phyloP scores from a whole-genome alignment of 371 early-diverging fungal genomes.

The Mucor circinelloides region DNA sequence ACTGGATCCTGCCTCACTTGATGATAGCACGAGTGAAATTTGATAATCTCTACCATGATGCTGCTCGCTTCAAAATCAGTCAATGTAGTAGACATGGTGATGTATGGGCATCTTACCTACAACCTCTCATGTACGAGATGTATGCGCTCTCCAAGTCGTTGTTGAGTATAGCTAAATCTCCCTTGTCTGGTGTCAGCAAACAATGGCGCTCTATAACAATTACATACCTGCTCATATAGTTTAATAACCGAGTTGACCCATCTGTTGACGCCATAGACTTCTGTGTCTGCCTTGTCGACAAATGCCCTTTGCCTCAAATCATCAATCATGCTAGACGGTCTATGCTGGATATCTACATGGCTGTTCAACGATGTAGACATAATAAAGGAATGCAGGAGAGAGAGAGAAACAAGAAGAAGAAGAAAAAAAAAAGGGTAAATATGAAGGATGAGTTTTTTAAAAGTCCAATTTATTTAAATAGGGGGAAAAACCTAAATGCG shows the following conservation, averaged over 20 bases:
- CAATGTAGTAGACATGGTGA: too few relatives aligned
- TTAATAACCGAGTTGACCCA: constrained; percentile 21
- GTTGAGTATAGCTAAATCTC: constrained; percentile 18
- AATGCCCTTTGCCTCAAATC: constrained; percentile 24
- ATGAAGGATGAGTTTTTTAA: neutral
- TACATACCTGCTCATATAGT: constrained; percentile 19
- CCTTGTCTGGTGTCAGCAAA: constrained; percentile 7
- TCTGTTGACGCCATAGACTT: constrained; percentile 11
- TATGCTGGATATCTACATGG: neutral
- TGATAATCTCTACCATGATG: constrained; percentile 30
- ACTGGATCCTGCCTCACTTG: constrained; percentile 15
- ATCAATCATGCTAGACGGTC: neutral
- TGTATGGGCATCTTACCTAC: constrained; percentile 19
- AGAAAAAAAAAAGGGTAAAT: neutral
- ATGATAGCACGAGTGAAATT: constrained; percentile 20
- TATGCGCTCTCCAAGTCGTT: constrained; percentile 35
- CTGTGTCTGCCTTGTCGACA: constrained; percentile 20
- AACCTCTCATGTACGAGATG: constrained; percentile 32
- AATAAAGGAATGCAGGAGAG: neutral
- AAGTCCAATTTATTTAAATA: neutral
- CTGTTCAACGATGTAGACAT: neutral
- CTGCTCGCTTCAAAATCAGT: too few relatives aligned
- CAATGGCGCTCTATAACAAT: neutral
- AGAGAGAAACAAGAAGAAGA: neutral
- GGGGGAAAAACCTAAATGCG: neutral